Conservation (phyloP, 176 grass and related monocot genomes). For the Phoenix roebelenii region DNA sequence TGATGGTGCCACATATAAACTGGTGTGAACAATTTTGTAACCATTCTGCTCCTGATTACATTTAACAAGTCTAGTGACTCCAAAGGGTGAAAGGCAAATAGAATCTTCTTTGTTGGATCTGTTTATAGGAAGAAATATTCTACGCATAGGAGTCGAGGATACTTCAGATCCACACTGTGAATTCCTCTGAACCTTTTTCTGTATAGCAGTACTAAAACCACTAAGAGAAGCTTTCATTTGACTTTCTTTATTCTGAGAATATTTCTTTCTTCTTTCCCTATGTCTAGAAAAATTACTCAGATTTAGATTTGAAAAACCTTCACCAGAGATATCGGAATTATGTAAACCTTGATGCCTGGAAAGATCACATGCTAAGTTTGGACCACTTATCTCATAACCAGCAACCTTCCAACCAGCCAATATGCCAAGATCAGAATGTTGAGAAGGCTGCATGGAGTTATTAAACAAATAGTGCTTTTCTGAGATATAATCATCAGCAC, state of each 20-base stretch:
- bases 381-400: slow-evolving; percentile 62
- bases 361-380: slow-evolving; percentile 34
- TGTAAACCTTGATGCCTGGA: slow-evolving; percentile 18
- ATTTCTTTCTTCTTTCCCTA: slow-evolving; percentile 45
- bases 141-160: slow-evolving; percentile 35
- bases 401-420: slow-evolving; percentile 61
- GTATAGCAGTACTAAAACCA: slow-evolving; percentile 39
- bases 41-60: slow-evolving; percentile 22
- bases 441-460: slow-evolving; percentile 21
- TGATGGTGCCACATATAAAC: slow-evolving; percentile 32
- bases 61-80: slow-evolving; percentile 56
- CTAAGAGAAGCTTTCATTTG: slow-evolving; percentile 31
- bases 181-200: slow-evolving; percentile 29
- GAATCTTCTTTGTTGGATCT: slow-evolving; percentile 42
- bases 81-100: slow-evolving; percentile 80
- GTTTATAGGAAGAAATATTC: slow-evolving; percentile 64
- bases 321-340: slow-evolving; percentile 11
- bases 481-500: slow-evolving; percentile 61
- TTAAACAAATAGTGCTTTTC: slow-evolving; percentile 26
- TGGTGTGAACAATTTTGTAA: slow-evolving; percentile 53
- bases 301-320: slow-evolving; percentile 22
- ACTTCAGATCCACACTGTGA: slow-evolving; percentile 8
- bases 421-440: slow-evolving; percentile 35
- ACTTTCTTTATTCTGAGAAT: slow-evolving; percentile 25
- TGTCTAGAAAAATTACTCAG: slow-evolving; percentile 19